Evolutionary conservation across 2,329 filamentous ascomycete species (phyloP).

Genomic region (Curvularia lunata): DNA sequence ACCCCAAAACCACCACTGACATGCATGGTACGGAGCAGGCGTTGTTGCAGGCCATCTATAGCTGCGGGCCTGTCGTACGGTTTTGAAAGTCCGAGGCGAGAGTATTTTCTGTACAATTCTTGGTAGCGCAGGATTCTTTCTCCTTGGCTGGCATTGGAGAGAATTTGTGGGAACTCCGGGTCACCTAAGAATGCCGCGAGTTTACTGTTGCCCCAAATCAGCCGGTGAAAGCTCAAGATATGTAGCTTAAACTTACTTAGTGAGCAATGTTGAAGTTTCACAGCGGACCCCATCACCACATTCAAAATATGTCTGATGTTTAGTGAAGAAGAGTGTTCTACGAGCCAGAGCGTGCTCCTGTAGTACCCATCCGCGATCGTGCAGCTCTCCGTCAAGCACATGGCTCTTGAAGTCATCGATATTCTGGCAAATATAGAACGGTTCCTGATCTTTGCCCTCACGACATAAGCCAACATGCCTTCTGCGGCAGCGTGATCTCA

Average conservation of each 20-base stretch:
- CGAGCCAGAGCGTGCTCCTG: slow-evolving; percentile 37
- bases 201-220: slow-evolving; percentile 17
- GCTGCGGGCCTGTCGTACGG: slow-evolving; percentile 39
- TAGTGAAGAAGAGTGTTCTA: slow-evolving; percentile 34
- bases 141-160: slow-evolving; percentile 4
- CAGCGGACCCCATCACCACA: slow-evolving; percentile 30
- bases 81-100: slow-evolving; percentile 30
- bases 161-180: slow-evolving; percentile 30
- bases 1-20: slow-evolving; percentile 40
- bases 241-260: slow-evolving; percentile 22
- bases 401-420: slow-evolving; percentile 35
- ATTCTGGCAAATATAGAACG: slow-evolving; percentile 19
- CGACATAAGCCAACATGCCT: not conserved
- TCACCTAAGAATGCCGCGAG: slow-evolving; percentile 37
- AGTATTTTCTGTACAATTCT: slow-evolving; percentile 31
- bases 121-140: slow-evolving; percentile 17
- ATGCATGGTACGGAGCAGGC: slow-evolving; percentile 30
- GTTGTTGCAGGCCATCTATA: slow-evolving; percentile 42
- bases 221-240: not conserved
- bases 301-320: slow-evolving; percentile 38
- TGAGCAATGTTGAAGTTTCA: slow-evolving; percentile 23
- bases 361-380: slow-evolving; percentile 35
- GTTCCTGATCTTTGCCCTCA: not conserved
- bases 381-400: slow-evolving; percentile 25
- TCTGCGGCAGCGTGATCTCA: slow-evolving; percentile 6